Evolutionary conservation across 306 rosid genomes (phyloP), one percentile per base, ranked within the genome.

Genomic region (Sphenostylis stenocarpa): DNA sequence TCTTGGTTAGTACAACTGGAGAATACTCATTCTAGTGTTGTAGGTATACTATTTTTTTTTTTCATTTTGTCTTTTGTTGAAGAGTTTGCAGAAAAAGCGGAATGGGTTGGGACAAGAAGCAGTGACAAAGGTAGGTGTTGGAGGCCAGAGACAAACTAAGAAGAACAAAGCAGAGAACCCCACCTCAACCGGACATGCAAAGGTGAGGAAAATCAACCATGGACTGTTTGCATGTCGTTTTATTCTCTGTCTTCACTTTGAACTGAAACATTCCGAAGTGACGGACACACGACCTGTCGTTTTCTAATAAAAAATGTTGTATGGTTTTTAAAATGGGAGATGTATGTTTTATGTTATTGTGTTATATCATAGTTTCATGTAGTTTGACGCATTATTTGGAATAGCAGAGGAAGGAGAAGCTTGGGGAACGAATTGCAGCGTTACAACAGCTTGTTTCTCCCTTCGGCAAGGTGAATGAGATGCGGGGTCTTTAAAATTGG

Each of bases 371-470:
- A 1, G 16, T 49, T 39, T 43, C 26, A 4, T 16, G 13, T 38
- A 41, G 8, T 36, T 38, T 52, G 24, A 65, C 48, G 19, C 38
- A 65, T 68, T 20, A 12, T 58, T 82, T 57, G 47, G 12, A 14
- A 13, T 79, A 0, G 29, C 69, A 92, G 97, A 92, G 85, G 64
- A 95, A 91, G 65, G 98, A 92, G 91, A 92, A 83, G 86, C 84
- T 95, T 0, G 97, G 97, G 13, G 97, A 95, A 70, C 66, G 97
- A 84, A 85, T 92, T 73, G 81, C 90, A 73, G 87, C 96, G 3
- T 76, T 95, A 53, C 98, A 95, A 72, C 93, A 95, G 45, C 92
- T 95, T 14, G 98, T 92, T 72, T 95, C 98, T 68, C 98, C 98
- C 12, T 95, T 92, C 72, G 98, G 98, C 73, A 92, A 95, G 96